phyloP scores from a whole-genome alignment of 2,329 filamentous ascomycete genomes.

The Aspergillus fumigatus region DNA sequence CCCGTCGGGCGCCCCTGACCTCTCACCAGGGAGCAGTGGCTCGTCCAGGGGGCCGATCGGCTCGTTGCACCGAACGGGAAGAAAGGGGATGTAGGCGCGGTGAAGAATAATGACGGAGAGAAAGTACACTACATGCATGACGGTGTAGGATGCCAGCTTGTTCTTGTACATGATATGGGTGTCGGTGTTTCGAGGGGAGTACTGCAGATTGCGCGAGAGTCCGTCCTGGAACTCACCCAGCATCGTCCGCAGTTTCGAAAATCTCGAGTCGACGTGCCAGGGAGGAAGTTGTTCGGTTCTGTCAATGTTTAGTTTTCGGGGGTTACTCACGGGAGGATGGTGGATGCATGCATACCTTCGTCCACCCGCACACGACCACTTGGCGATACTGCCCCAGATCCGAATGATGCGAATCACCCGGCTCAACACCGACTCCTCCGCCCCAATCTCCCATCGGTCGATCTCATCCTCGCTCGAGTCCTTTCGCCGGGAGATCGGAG shows the following conservation, averaged over 20 bases:
- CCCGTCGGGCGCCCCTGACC: conserved; percentile 39
- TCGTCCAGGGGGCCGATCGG: conserved; percentile 52
- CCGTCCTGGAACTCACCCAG: conserved; percentile 48
- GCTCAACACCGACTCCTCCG: conserved; percentile 50
- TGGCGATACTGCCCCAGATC: conserved; percentile 53
- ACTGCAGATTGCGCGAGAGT: conserved; percentile 49
- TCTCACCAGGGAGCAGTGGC: conserved; percentile 42
- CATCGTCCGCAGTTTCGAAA: conserved; percentile 42
- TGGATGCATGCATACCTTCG: conserved; percentile 40
- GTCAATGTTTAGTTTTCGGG: not conserved
- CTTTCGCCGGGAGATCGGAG: conserved; percentile 34
- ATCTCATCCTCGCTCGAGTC: conserved; percentile 41
- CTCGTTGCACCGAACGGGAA: conserved; percentile 46
- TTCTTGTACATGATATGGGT: conserved; percentile 51
- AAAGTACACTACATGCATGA: conserved; percentile 52
- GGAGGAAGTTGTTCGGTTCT: conserved; percentile 48
- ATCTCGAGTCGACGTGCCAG: conserved; percentile 50
- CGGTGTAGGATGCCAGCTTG: conserved; percentile 49
- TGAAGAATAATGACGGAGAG: conserved; percentile 53
- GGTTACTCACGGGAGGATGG: not conserved
- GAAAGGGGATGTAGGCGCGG: conserved; percentile 53
- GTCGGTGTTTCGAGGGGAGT: conserved; percentile 49
- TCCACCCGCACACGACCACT: conserved; percentile 53
- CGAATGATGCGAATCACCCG: conserved; percentile 52
- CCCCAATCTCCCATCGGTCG: conserved; percentile 50